phyloP scores from a whole-genome alignment of 208 protist genomes.

The Lotmaria passim region DNA sequence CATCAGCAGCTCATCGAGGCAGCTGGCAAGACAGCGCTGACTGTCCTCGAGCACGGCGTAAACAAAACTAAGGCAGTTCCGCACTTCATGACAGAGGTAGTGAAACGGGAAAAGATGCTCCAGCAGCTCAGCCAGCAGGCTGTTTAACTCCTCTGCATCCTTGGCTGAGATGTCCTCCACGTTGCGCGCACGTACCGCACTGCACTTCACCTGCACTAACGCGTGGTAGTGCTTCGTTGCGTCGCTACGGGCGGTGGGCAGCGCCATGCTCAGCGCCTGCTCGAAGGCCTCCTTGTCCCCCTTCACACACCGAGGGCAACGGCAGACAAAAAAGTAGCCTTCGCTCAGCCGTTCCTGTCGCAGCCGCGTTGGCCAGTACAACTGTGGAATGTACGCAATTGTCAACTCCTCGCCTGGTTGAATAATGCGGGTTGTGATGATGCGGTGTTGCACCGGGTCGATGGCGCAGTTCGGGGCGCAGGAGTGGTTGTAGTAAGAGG shows the following conservation, averaged over 20 bases:
- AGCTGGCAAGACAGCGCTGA: conserved; percentile 47
- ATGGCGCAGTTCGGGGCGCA: conserved; percentile 86
- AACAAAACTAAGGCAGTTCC: conserved; percentile 82
- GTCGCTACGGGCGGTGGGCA: conserved; percentile 29
- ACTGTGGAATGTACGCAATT: conserved; percentile 87
- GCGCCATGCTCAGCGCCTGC: conserved; percentile 41
- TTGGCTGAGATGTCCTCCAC: conserved; percentile 39
- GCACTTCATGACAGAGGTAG: conserved; percentile 84
- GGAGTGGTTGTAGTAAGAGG: conserved; percentile 87
- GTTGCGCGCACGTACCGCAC: conserved; percentile 41
- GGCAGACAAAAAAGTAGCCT: conserved; percentile 82
- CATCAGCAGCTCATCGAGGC: conserved; percentile 77
- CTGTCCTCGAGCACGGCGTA: conserved; percentile 71
- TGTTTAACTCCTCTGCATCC: conserved; percentile 47
- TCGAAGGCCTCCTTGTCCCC: conserved; percentile 61
- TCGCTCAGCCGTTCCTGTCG: conserved; percentile 62
- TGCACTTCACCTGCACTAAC: conserved; percentile 57
- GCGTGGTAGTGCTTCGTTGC: conserved; percentile 56
- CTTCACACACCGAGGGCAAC: conserved; percentile 61
- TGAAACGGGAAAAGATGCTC: conserved; percentile 75
- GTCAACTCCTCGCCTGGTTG: conserved; percentile 70
- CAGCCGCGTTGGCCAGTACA: conserved; percentile 81
- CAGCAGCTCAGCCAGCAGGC: conserved; percentile 48
- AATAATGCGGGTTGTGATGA: conserved; percentile 71
- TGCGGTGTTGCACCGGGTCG: conserved; percentile 37